Conservation (phyloP, 129 eudicot species). For the Mikania micrantha region DNA sequence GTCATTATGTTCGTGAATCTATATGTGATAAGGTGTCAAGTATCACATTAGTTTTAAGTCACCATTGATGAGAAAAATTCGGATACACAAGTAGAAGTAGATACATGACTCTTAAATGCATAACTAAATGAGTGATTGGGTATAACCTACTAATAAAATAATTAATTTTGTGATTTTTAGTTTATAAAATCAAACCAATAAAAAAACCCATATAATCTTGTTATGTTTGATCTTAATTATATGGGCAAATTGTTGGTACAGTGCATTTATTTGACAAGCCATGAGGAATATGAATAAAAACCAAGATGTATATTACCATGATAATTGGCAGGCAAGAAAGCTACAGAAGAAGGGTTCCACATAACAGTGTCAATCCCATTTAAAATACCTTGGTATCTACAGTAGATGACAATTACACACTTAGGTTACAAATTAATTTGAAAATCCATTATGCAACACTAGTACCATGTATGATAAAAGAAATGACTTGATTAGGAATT, state of each 20-base stretch:
- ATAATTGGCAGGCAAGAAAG: conserved; percentile 65
- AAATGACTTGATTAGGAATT: neutral
- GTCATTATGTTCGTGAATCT: neutral
- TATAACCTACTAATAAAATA: neutral
- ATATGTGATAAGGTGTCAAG: neutral
- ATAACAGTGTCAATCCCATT: conserved; percentile 78
- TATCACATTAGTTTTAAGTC: neutral
- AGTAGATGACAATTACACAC: conserved; percentile 1
- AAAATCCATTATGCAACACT: neutral
- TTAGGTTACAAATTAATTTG: neutral
- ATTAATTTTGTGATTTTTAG: neutral
- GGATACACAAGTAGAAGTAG: neutral
- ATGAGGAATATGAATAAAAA: neutral
- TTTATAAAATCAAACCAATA: neutral
- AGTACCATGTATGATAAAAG: neutral
- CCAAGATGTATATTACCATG: conserved; percentile 41
- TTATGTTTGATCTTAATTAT: neutral
- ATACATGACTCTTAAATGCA: neutral
- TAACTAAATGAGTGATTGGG: neutral
- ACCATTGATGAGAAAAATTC: neutral
- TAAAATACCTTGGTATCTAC: conserved; percentile 66
- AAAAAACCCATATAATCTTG: neutral
- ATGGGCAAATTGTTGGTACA: neutral
- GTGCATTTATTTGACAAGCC: neutral
- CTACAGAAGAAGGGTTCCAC: conserved; percentile 80